These are phyloP conservation scores for Albizia julibrissin DNA, from an alignment of 306 rosid genomes.

Conservation along the genomic window DNA sequence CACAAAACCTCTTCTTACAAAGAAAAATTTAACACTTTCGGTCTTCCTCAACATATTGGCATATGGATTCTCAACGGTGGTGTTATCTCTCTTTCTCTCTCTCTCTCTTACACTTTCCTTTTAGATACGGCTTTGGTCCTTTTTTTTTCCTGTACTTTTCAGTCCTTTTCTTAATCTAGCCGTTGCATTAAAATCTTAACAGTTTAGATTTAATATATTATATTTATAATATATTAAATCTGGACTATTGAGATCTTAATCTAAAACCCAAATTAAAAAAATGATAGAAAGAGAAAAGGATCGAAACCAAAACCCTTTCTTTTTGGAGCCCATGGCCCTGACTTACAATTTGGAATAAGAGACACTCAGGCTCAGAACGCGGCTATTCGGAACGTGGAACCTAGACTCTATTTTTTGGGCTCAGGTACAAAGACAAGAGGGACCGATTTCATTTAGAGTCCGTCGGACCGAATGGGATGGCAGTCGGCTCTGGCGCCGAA, in stretches of 20 bases:
- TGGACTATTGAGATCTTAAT: too few species aligned
- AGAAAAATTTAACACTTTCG: background rate
- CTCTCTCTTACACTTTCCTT: conserved; percentile 26
- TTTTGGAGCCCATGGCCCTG: background rate
- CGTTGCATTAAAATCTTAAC: too few species aligned
- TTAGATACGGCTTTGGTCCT: too few species aligned
- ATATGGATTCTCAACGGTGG: conserved; percentile 32
- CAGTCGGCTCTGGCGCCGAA: too few species aligned
- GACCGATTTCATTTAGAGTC: conserved; percentile 36
- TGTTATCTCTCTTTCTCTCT: background rate
- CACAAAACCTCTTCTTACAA: too few species aligned
- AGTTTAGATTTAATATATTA: too few species aligned
- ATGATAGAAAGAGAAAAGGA: too few species aligned
- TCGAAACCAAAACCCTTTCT: too few species aligned
- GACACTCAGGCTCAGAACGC: background rate
- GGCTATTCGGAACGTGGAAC: background rate
- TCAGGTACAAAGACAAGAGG: background rate
- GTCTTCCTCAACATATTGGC: conserved; percentile 64
- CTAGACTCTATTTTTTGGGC: background rate
- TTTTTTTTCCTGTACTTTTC: too few species aligned
- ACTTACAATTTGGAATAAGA: background rate
- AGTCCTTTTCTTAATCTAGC: too few species aligned
- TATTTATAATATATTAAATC: too few species aligned
- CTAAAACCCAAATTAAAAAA: too few species aligned
- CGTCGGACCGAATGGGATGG: conserved; percentile 52